Evolutionary conservation across 2,329 filamentous ascomycete species (phyloP), one percentile per base, ranked within the genome.

Genomic region (Talaromyces amestolkiae): DNA sequence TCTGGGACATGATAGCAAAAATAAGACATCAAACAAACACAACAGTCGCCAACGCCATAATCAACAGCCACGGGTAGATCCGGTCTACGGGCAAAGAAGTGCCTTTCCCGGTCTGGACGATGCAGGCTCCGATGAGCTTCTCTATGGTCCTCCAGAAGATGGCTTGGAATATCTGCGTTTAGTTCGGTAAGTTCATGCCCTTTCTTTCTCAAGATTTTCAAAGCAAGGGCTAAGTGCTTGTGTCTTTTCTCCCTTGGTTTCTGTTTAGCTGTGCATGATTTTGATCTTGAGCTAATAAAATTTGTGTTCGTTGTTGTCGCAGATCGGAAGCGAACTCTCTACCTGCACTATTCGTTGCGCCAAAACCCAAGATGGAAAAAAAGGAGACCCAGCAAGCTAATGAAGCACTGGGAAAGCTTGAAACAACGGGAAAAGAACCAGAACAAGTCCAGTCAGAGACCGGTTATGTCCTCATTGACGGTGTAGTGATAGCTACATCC

Each of bases 291-390:
- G 47, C 64, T 66, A 60, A 63, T 65, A 27, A 61, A n/a, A 66
- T 64, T 31, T 56, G 33, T 69, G 65, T 62, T 58, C 53, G 15
- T 37, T 61, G 33, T 43, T 22, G 59, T 6, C 68, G 67, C 78
- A 95, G 91, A 80, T 84, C 86, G 70, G 88, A 96, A 85, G 91
- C 91, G n/a, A 86, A 82, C 67, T 79, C 82, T 10, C 89, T 96
- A 39, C 92, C 92, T 0, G 85, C 89, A 69, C 80, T 95, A 11
- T 84, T 95, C 61, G 85, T 87, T 54, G 90, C 89, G 0, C 83
- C 86, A 5, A 85, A 82, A 69, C 75, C 81, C 41, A 74, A 79
- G 71, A 69, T 74, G 15, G 66, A 70, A 49, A 45, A 22, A 33
- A 31, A 45, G 3, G n/a, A 59, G 17, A 13, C n/a, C 13, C 17